Conservation (phyloP, 148 eudicot species). For the Camellia japonica region DNA sequence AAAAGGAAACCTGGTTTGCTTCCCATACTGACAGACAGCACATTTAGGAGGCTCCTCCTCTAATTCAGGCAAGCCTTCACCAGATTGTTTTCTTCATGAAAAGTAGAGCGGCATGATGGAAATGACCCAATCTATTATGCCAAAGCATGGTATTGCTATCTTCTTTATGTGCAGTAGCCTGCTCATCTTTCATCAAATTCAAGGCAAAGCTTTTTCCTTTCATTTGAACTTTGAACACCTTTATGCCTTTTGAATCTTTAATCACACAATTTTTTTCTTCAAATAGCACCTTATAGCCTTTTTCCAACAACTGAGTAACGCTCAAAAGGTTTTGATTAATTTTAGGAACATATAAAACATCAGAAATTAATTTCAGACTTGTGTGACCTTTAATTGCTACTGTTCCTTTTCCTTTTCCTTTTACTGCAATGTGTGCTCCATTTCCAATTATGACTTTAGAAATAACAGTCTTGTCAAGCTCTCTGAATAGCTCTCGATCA, state of each 20-base stretch:
- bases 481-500: slow-evolving; percentile 1
- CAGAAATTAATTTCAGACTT: not conserved
- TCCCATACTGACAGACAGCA: not conserved
- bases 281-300: not conserved
- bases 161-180: not conserved
- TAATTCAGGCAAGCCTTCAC: not conserved
- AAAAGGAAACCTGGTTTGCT: not conserved
- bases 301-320: slow-evolving; percentile 2
- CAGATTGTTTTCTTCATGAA: not conserved
- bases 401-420: not conserved
- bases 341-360: slow-evolving; percentile 17
- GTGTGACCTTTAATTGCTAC: not conserved
- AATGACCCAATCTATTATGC: not conserved
- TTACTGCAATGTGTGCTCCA: not conserved
- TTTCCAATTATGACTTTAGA: slow-evolving; percentile 14
- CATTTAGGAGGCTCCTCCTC: not conserved
- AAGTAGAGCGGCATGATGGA: not conserved
- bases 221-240: not conserved
- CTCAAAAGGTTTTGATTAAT: slow-evolving; percentile 7
- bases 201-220: not conserved
- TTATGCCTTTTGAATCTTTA: not conserved
- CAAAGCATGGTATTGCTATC: not conserved
- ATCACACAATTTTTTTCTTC: not conserved
- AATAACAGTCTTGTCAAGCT: not conserved
- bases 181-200: not conserved